Conservation (phyloP, 305 asterid species). For the Fraxinus angustifolia region DNA sequence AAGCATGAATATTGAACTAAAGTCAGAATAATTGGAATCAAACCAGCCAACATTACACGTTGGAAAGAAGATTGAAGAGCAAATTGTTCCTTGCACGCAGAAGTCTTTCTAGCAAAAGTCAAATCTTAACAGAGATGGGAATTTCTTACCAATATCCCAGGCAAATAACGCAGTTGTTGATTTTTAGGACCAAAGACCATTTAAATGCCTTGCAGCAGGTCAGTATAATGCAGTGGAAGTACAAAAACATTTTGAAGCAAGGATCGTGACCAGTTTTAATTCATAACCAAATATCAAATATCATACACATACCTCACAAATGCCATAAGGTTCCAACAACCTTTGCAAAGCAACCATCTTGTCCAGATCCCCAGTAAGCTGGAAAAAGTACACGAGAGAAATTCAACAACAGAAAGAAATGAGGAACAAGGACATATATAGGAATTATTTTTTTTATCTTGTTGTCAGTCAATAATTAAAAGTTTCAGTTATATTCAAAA, state of each 20-base stretch:
- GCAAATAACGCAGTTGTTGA: not conserved
- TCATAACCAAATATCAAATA: not conserved
- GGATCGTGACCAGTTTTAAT: not conserved
- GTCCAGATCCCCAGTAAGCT: slow-evolving; percentile 89
- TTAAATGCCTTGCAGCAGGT: not conserved
- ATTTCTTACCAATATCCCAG: not conserved
- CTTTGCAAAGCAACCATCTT: slow-evolving; percentile 96
- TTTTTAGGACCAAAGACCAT: not conserved
- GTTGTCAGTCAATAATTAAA: not conserved
- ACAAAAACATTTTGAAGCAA: not conserved
- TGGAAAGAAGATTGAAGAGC: not conserved
- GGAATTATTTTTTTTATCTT: not conserved
- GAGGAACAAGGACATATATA: not conserved
- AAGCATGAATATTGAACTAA: not conserved
- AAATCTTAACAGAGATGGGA: not conserved
- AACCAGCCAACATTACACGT: not conserved
- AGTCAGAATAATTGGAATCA: not conserved
- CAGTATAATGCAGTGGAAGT: not conserved
- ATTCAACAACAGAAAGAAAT: slow-evolving; percentile 4
- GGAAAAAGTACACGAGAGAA: slow-evolving; percentile 22
- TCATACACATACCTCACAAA: slow-evolving; percentile 71
- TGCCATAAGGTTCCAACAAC: slow-evolving; percentile 85
- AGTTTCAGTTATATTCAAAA: not conserved
- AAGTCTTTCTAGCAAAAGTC: not conserved
- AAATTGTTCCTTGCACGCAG: not conserved